Percentiles rank a stretch among this genome's conserved stretches.
These are phyloP conservation scores for Rhynchosporium graminicola DNA, from an alignment of 2,329 filamentous ascomycete genomes.

Conservation along the genomic window DNA sequence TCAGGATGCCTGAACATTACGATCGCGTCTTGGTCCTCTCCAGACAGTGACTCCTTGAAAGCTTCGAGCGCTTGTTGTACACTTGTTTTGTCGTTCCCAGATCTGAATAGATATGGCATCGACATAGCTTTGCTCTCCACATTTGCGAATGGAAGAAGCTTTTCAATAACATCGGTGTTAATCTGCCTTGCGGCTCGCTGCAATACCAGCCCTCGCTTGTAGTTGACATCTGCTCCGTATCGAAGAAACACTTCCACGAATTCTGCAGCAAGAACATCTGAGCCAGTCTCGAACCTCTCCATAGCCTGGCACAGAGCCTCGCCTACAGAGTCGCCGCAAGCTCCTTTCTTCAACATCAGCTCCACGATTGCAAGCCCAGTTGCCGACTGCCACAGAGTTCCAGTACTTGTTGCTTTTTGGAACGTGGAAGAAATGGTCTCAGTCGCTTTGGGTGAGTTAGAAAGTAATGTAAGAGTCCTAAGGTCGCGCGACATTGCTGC, in stretches of 20 bases:
- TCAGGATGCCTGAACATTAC: slow-evolving; percentile 53
- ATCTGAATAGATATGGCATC: slow-evolving; percentile 57
- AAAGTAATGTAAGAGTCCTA: slow-evolving; percentile 20
- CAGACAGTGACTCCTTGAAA: slow-evolving; percentile 57
- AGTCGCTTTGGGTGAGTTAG: slow-evolving; percentile 38
- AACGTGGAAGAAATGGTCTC: slow-evolving; percentile 43
- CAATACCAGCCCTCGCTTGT: slow-evolving; percentile 55
- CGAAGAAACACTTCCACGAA: slow-evolving; percentile 53
- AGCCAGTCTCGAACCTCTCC: slow-evolving; percentile 37
- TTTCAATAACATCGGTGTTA: slow-evolving; percentile 50
- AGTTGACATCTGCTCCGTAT: slow-evolving; percentile 56
- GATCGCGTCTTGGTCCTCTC: slow-evolving; percentile 47
- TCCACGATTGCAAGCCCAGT: slow-evolving; percentile 41
- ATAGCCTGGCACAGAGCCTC: slow-evolving; percentile 55
- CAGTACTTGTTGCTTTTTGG: slow-evolving; percentile 47
- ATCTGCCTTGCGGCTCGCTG: slow-evolving; percentile 54
- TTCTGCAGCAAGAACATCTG: slow-evolving; percentile 50
- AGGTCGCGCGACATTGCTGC: slow-evolving; percentile 20
- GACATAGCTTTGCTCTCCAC: slow-evolving; percentile 53
- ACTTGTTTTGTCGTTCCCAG: slow-evolving; percentile 47
- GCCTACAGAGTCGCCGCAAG: slow-evolving; percentile 53
- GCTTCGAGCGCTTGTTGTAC: slow-evolving; percentile 52
- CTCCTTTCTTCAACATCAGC: slow-evolving; percentile 52
- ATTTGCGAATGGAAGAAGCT: slow-evolving; percentile 54
- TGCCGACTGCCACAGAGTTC: slow-evolving; percentile 54